A percentile compares a stretch with the other conserved stretches of the same genome.
phyloP scores from a whole-genome alignment of 1,139 yeast species.

The Lodderomyces jiufengensis region DNA sequence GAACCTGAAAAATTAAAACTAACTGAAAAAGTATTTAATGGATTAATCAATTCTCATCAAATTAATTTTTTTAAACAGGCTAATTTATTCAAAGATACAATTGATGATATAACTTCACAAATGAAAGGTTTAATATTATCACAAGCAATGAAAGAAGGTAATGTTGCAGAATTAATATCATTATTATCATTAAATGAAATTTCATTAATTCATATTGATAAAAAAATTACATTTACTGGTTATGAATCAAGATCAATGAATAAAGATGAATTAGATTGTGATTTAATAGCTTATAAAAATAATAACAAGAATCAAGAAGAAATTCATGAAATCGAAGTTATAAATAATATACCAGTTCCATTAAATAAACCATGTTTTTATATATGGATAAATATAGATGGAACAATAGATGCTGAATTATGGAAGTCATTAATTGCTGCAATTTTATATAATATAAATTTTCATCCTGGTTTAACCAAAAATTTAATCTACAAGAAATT shows the following conservation, averaged over 20 bases:
- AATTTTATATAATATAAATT: slow-evolving; percentile 48
- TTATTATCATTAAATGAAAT: slow-evolving; percentile 35
- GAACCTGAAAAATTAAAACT: slow-evolving; percentile 38
- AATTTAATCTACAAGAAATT: slow-evolving; percentile 31
- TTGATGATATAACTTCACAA: slow-evolving; percentile 35
- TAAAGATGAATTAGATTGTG: slow-evolving; percentile 60
- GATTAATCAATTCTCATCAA: slow-evolving; percentile 31
- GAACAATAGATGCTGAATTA: slow-evolving; percentile 52
- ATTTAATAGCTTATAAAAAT: slow-evolving; percentile 37
- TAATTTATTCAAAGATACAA: slow-evolving; percentile 35
- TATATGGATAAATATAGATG: slow-evolving; percentile 69
- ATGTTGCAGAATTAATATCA: slow-evolving; percentile 53
- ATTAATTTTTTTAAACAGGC: slow-evolving; percentile 48
- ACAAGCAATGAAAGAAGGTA: slow-evolving; percentile 54
- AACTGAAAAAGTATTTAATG: slow-evolving; percentile 51
- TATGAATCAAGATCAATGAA: slow-evolving; percentile 64
- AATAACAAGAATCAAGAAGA: neutral
- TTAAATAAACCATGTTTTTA: slow-evolving; percentile 60
- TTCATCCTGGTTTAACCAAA: slow-evolving; percentile 62
- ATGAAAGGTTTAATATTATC: slow-evolving; percentile 56
- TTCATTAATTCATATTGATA: slow-evolving; percentile 51
- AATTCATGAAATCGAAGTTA: slow-evolving; percentile 1
- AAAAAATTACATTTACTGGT: slow-evolving; percentile 45
- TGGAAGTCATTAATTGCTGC: slow-evolving; percentile 57
- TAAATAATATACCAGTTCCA: slow-evolving; percentile 41